Evolutionary conservation across 495 filamentous ascomycete genomes (phyloP), one percentile per base, ranked within the genome.

Genomic region (Penicillium coffeae): DNA sequence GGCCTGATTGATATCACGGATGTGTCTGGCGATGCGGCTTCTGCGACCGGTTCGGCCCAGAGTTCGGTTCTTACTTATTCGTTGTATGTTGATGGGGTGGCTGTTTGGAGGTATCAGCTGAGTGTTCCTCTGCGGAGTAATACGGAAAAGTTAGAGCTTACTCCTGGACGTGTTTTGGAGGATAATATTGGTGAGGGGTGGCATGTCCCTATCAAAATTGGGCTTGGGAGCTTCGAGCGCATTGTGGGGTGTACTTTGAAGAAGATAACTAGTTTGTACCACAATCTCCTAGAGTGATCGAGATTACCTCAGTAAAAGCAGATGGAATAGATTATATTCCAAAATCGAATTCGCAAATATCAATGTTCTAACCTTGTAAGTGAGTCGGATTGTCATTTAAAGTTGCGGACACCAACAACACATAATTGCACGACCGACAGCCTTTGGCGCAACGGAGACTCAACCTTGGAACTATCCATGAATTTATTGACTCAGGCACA

Each of bases 1-100:
- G 92, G 91, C 1, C 82, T 87, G 1, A 76, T 98, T n/a, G 86
- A 89, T 21, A 89, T 98, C 38, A 80, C 83, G 45, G 81, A 81
- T 33, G 70, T 73, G 21, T 75, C 80, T n/a, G 69, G 73, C 8
- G 70, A 71, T 19, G 72, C 75, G 44, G 79, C 84, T 53, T 76
- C 56, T 7, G 72, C 75, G 44, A 78, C 84, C 52, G 77, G 53
- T 7, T 50, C 38, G 1, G 52, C 59, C 9, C 64, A 67, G 7
- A 68, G 63, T 52, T 75, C 72, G 1, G 78, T 86, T 18, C 65
- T 96, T 21, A 87, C 83, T 38, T 96, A 94, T 58, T 75, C 85
- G n/a, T 67, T 94, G 2, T 94, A 84, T 61, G 76, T 95, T 4
- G 87, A 95, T 63, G 90, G 88, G 0, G 69, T 74, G 18, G 85